A percentile compares a stretch with the other conserved stretches of the same genome.
Conservation (phyloP, 371 early-diverging fungal species). For the Capillidium rhysosporum region DNA sequence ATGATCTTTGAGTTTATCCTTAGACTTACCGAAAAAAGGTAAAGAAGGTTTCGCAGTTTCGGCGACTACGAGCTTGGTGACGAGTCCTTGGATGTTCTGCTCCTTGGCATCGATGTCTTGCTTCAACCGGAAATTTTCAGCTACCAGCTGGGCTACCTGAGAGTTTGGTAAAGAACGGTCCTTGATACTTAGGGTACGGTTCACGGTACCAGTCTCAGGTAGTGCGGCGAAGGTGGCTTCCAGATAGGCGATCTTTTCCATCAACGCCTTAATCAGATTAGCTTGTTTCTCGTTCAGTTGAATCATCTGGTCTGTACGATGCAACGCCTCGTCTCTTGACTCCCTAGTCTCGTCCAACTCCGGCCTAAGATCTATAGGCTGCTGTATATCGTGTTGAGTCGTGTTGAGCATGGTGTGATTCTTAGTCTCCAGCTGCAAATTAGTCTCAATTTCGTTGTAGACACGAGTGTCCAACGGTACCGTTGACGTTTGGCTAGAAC, state of each 20-base stretch:
- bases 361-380: background rate
- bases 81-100: slow-evolving; percentile 4
- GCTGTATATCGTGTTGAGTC: background rate
- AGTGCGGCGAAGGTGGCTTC: background rate
- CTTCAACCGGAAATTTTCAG: background rate
- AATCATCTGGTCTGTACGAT: background rate
- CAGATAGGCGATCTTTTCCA: slow-evolving; percentile 6
- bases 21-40: background rate
- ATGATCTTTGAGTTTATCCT: background rate
- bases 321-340: background rate
- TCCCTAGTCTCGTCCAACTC: background rate
- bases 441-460: background rate
- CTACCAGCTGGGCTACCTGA: background rate
- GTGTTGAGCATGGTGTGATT: slow-evolving; percentile 1
- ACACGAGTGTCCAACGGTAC: background rate
- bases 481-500: too few species aligned
- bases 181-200: background rate
- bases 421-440: slow-evolving; percentile 4
- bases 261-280: background rate
- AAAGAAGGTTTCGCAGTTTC: slow-evolving; percentile 1
- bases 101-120: background rate
- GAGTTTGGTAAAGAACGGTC: background rate
- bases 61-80: slow-evolving; percentile 4
- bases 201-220: too few species aligned
- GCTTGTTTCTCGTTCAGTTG: slow-evolving; percentile 4